These are phyloP conservation scores for Rheum nobile DNA, from an alignment of 148 eudicot genomes.

Conservation along the genomic window DNA sequence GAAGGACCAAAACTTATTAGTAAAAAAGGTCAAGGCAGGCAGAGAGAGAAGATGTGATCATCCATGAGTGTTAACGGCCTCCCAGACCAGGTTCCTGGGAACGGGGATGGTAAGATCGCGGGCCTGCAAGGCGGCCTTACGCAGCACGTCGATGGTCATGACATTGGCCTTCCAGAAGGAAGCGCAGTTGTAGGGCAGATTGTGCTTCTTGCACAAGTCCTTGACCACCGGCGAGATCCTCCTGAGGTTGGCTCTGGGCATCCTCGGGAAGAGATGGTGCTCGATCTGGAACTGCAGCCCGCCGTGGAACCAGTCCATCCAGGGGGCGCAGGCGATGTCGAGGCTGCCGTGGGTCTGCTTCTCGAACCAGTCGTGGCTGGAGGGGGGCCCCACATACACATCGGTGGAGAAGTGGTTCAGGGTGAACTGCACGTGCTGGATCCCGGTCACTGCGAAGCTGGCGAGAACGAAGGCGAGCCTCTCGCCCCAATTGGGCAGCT, in stretches of 20 bases:
- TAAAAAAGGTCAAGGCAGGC: background rate
- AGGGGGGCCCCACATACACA: slow-evolving; percentile 69
- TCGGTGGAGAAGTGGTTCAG: slow-evolving; percentile 79
- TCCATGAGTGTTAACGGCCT: slow-evolving; percentile 85
- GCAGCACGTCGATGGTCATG: slow-evolving; percentile 46
- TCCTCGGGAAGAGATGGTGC: slow-evolving; percentile 82
- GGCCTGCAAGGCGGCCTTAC: slow-evolving; percentile 70
- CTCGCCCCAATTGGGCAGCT: slow-evolving; percentile 58
- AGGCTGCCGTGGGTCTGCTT: slow-evolving; percentile 79
- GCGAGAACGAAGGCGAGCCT: slow-evolving; percentile 45
- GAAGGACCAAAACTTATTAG: background rate
- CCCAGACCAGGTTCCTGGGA: slow-evolving; percentile 57
- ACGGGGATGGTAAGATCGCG: slow-evolving; percentile 28
- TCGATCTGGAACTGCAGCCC: slow-evolving; percentile 92
- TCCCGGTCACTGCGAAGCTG: slow-evolving; percentile 44
- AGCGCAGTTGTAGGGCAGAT: slow-evolving; percentile 66
- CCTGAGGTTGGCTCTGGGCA: slow-evolving; percentile 75
- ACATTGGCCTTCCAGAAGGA: slow-evolving; percentile 70
- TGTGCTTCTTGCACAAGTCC: slow-evolving; percentile 82
- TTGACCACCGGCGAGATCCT: slow-evolving; percentile 56
- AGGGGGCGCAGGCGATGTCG: slow-evolving; percentile 45
- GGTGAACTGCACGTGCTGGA: slow-evolving; percentile 74
- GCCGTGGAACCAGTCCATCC: slow-evolving; percentile 89
- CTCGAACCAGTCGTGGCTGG: slow-evolving; percentile 83
- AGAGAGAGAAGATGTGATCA: slow-evolving; percentile 10